Evolutionary conservation across 208 protist species (phyloP).

Genomic region (Herpetomonas tarakana): DNA sequence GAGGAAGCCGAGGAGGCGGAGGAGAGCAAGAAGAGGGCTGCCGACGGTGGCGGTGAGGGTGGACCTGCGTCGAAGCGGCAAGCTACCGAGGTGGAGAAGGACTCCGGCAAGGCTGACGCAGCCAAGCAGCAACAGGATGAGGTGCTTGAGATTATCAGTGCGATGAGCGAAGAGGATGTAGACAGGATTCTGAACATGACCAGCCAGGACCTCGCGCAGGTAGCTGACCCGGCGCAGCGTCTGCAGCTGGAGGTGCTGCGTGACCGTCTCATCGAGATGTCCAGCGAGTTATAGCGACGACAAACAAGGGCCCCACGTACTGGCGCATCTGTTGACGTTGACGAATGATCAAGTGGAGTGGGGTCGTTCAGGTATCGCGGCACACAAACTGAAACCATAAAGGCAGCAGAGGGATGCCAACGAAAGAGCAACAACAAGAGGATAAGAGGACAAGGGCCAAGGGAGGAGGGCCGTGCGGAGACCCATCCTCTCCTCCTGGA

Average conservation of each 20-base stretch:
- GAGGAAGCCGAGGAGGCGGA: slow-evolving; percentile 2
- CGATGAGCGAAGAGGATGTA: slow-evolving; percentile 78
- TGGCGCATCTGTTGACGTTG: too few species aligned
- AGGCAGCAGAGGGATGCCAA: too few species aligned
- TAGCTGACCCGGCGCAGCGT: slow-evolving; percentile 54
- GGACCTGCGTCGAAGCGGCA: background rate
- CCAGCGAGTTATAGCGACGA: slow-evolving; percentile 43
- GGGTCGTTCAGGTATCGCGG: too few species aligned
- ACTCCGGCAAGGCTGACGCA: background rate
- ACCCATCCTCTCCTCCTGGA: slow-evolving; percentile 5
- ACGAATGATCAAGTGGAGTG: too few species aligned
- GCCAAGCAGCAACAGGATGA: slow-evolving; percentile 30
- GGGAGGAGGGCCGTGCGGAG: too few species aligned
- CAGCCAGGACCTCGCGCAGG: slow-evolving; percentile 51
- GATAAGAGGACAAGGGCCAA: too few species aligned
- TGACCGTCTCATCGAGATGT: slow-evolving; percentile 63
- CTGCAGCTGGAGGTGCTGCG: slow-evolving; percentile 67
- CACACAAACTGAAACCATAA: background rate
- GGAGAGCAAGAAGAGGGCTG: background rate
- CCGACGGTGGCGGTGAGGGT: background rate
- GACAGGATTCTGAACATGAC: slow-evolving; percentile 69
- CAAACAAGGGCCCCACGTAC: too few species aligned
- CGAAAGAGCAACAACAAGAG: background rate
- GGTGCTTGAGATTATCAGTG: slow-evolving; percentile 67
- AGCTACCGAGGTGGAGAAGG: background rate